Evolutionary conservation across 1,284 basidiomycete genomes (phyloP), one percentile per base, ranked within the genome.

Genomic region (Erythrobasidium hasegawianum): DNA sequence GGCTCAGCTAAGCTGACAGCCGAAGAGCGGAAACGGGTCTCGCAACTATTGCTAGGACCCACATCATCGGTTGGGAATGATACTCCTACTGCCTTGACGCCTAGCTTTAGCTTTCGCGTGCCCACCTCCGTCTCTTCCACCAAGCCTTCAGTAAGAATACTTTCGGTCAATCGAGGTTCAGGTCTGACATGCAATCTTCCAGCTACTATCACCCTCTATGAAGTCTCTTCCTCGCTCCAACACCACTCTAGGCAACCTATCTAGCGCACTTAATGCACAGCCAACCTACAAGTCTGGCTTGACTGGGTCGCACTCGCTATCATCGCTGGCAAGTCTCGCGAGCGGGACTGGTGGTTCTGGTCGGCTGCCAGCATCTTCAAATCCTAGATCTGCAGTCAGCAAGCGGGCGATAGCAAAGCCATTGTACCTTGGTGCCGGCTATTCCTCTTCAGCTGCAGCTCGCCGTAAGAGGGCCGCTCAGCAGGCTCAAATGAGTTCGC

Each of bases 11-110:
- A 47, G 22, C 47, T 65, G 26, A 65, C 62, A 1, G 62, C 55
- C 24, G 56, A 57, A 13, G 62, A 65, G 38, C 39, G 56, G 14
- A 65, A 52, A 56, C 56, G 54, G 45, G 55, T 65, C 43, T 41
- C 33, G 39, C 41, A 58, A 39, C 43, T 65, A 4, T 56, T 65
- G 5, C 54, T 57, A 2, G 56, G 62, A 49, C n/a, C 62, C 13
- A n/a, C 14, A 2, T 41, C 55, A n/a, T 20, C 54, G 39, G 8
- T 18, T 7, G 43, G 14, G 5, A n/a, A 5, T 16, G 43, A n/a
- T n/a, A 56, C 52, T 16, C 62, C 62, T 7, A 65, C 62, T 24
- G 62, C 62, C 20, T 40, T 65, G 10, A 58, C 62, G 22, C 62
- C 62, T 9, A 65, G 47, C 33, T 65, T 65, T 24, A 65, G 62